phyloP scores from a whole-genome alignment of 257 asterid genomes.

The Penstemon eatonii region DNA sequence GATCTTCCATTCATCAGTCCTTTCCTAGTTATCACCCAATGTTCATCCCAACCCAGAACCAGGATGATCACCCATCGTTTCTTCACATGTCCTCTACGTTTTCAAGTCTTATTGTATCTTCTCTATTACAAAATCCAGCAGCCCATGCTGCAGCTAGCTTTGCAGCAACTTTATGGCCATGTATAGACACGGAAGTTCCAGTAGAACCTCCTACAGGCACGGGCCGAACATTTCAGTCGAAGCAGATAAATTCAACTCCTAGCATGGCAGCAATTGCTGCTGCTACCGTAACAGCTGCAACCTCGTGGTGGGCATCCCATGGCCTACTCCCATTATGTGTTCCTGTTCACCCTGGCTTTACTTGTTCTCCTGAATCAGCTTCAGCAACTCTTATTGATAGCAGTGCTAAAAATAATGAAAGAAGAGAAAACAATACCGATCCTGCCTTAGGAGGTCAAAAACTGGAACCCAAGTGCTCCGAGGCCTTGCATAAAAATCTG shows the following conservation, averaged over 20 bases:
- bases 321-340: constrained; percentile 87
- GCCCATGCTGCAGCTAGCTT: constrained; percentile 93
- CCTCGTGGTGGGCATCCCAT: constrained; percentile 98
- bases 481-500: constrained; percentile 57
- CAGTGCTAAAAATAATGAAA: constrained; percentile 40
- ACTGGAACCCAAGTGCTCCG: constrained; percentile 49
- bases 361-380: constrained; percentile 52
- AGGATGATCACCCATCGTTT: constrained; percentile 61
- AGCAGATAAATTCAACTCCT: constrained; percentile 54
- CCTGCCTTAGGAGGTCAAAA: constrained; percentile 45
- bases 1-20: constrained; percentile 58
- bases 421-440: constrained; percentile 43
- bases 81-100: constrained; percentile 64
- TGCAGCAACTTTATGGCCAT: constrained; percentile 80
- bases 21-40: constrained; percentile 62
- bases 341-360: constrained; percentile 68
- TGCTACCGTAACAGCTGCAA: constrained; percentile 96
- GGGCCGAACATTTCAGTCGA: constrained; percentile 41
- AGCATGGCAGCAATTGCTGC: constrained; percentile 80
- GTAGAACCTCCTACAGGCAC: constrained; percentile 37
- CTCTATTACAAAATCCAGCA: constrained; percentile 81
- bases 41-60: constrained; percentile 56
- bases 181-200: constrained; percentile 47
- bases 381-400: constrained; percentile 46
- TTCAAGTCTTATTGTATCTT: constrained; percentile 76